Evolutionary conservation across 179 eudicot species (phyloP).

Genomic region (Spinacia oleracea): DNA sequence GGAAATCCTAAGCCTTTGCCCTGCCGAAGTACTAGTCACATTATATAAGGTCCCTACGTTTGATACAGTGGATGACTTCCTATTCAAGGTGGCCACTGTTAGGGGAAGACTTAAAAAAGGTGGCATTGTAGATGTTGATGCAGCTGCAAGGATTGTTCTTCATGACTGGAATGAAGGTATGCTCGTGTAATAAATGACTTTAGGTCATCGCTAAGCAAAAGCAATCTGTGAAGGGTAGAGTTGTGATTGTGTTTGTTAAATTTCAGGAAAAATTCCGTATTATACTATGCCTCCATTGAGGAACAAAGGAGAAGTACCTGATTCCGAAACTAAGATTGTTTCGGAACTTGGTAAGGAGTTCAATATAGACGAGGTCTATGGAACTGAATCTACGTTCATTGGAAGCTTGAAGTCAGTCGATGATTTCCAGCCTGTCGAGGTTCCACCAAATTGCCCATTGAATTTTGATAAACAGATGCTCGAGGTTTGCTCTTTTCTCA

Average conservation of each 20-base stretch:
- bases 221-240: not conserved
- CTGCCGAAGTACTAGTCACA: conserved; percentile 61
- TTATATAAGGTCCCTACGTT: conserved; percentile 82
- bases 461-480: conserved; percentile 70
- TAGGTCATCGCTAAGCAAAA: not conserved
- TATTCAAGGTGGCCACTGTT: conserved; percentile 76
- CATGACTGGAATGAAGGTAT: conserved; percentile 97
- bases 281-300: conserved; percentile 89
- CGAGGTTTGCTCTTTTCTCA: conserved; percentile 51
- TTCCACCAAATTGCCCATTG: conserved; percentile 67
- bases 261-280: conserved; percentile 84
- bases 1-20: conserved; percentile 91
- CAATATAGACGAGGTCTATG: conserved; percentile 81
- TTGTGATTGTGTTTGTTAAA: not conserved
- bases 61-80: conserved; percentile 83
- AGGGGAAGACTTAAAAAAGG: conserved; percentile 95
- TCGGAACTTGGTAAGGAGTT: conserved; percentile 86
- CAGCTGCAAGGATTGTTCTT: conserved; percentile 87
- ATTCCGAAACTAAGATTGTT: conserved; percentile 67
- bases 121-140: conserved; percentile 73
- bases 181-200: conserved; percentile 1
- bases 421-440: conserved; percentile 75
- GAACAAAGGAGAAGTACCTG: conserved; percentile 56
- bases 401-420: conserved; percentile 78
- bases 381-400: conserved; percentile 69